Evolutionary conservation across 345 rosid species (phyloP), one percentile per base, ranked within the genome.

Genomic region (Kernera saxatilis): DNA sequence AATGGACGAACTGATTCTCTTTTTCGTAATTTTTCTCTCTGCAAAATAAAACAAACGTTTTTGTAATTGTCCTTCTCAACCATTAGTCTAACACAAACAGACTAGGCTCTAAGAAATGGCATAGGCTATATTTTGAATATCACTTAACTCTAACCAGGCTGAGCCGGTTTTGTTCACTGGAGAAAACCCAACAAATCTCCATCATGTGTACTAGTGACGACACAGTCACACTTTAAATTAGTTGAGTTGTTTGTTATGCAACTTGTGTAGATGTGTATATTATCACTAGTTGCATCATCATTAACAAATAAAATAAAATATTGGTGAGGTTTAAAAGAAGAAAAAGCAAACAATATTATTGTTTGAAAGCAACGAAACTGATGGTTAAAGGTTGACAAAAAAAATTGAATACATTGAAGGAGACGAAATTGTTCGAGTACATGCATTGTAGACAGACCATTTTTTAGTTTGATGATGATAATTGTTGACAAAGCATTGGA

Each of bases 361-460:
- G 59, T 27, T 21, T 45, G 10, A 54, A 66, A 41, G 46, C 53
- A 49, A 66, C n/a, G 73, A 58, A 39, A 5, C 30, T 17, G 70
- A 53, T 44, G 22, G 57, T 23, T 72, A 32, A 49, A 49, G 21
- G 59, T 56, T 17, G 70, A 63, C 69, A 50, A 30, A 48, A 62
- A 40, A 62, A 40, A 12, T 58, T 58, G 55, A 58, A 67, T 74
- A 67, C 73, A 74, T 58, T 59, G 73, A 67, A 74, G 73, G 73
- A 67, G 8, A 29, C 3, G 33, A 51, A 40, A 67, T 2, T 1
- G 63, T 41, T 40, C 22, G 15, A 67, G 35, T 74, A 30, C 73
- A 74, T 74, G 73, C 73, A 74, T 67, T 60, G 22, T 17, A 29
- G 62, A 57, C 67, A 50, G 21, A 65, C 51, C 59, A n/a, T 55